phyloP scores from a whole-genome alignment of 1,284 basidiomycete species.

The Irpex sp. region DNA sequence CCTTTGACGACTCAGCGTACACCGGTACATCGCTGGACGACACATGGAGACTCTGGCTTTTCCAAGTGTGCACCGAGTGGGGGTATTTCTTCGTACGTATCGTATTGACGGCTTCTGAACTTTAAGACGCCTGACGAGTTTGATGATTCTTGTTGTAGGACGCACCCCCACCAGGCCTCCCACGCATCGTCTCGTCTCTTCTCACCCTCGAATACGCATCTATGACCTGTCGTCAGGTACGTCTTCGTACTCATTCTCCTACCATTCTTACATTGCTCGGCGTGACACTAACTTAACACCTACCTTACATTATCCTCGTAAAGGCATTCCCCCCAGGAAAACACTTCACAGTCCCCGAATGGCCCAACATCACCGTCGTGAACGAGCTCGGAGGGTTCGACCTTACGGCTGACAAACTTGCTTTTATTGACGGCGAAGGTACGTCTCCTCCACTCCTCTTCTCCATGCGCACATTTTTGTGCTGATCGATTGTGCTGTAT shows the following conservation, averaged over 20 bases:
- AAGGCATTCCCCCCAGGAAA: constrained; percentile 81
- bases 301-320: too few relatives aligned
- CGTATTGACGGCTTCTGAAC: constrained; percentile 7
- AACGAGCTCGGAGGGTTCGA: constrained; percentile 78
- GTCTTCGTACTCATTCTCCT: constrained; percentile 4
- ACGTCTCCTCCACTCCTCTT: constrained; percentile 10
- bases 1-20: constrained; percentile 68
- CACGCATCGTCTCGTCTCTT: constrained; percentile 71
- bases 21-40: constrained; percentile 58
- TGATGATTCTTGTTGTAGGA: constrained; percentile 37
- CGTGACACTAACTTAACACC: too few relatives aligned
- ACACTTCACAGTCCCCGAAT: constrained; percentile 63
- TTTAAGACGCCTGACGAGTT: too few relatives aligned
- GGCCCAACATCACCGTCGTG: constrained; percentile 78
- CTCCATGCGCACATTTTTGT: constrained; percentile 5
- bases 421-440: constrained; percentile 86
- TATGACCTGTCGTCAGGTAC: constrained; percentile 75
- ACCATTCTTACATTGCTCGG: neutral
- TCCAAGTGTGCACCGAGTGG: constrained; percentile 94
- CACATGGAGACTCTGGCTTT: constrained; percentile 85
- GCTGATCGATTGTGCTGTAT: neutral
- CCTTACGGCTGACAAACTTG: constrained; percentile 74
- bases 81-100: constrained; percentile 78
- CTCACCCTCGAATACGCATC: constrained; percentile 76
- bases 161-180: constrained; percentile 60